Percentiles rank a stretch among this genome's conserved stretches.
Evolutionary conservation across 305 asterid genomes (phyloP).

Genomic region (Galium porrigens): DNA sequence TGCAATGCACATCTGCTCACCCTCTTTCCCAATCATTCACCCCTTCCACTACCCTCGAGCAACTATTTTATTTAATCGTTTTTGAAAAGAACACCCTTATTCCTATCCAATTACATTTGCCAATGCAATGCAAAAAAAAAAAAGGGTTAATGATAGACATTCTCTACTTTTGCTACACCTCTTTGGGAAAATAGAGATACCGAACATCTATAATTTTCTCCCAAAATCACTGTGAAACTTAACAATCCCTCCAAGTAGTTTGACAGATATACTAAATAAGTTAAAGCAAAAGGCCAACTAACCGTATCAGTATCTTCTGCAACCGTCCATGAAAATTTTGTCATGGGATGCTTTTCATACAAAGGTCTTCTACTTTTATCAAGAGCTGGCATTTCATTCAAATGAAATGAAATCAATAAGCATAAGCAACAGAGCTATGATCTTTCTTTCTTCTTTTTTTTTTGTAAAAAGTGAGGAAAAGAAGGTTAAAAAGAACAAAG

Average conservation of each 20-base stretch:
- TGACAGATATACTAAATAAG: conserved; percentile 6
- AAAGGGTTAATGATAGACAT: neutral
- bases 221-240: neutral
- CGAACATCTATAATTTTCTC: neutral
- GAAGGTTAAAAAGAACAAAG: conserved; percentile 6
- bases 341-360: conserved; percentile 92
- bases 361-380: conserved; percentile 68
- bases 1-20: neutral
- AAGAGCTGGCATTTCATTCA: conserved; percentile 43
- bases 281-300: conserved; percentile 21
- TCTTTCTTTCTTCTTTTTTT: no score
- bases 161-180: neutral
- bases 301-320: conserved; percentile 88
- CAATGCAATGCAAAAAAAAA: neutral
- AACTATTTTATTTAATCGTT: neutral
- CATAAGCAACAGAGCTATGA: neutral
- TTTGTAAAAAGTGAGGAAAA: neutral
- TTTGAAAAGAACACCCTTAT: neutral
- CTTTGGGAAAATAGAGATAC: neutral
- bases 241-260: conserved; percentile 3
- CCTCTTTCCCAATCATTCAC: neutral
- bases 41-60: neutral
- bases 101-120: neutral
- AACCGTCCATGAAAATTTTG: conserved; percentile 87
- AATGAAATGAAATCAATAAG: conserved; percentile 11